Conservation (phyloP, 805 yeast genomes). For the Ogataea zsoltii region DNA sequence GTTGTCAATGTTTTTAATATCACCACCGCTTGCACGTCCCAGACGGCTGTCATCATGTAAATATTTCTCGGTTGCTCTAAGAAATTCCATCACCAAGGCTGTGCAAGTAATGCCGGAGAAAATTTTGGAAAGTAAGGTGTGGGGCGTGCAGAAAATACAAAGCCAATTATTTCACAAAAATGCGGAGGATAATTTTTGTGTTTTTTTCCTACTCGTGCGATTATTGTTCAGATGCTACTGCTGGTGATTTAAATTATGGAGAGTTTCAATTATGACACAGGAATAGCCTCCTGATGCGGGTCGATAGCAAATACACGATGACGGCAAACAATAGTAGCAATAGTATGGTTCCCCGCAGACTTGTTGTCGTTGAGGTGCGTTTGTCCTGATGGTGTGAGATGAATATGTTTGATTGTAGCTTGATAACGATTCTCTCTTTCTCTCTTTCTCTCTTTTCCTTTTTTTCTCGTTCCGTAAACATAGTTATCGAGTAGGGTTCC, state of each 20-base stretch:
- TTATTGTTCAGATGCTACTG: too few species aligned
- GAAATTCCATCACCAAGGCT: constrained; percentile 1
- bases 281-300: not conserved
- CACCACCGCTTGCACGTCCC: not conserved
- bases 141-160: constrained; percentile 5
- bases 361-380: not conserved
- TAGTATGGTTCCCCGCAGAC: not conserved
- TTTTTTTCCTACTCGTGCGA: too few species aligned
- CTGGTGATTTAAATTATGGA: not conserved
- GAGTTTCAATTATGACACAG: constrained; percentile 4
- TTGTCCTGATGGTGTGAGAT: not conserved
- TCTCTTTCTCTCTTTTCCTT: not conserved
- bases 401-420: not conserved
- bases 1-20: too few species aligned
- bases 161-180: not conserved
- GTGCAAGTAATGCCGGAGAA: not conserved
- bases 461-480: not conserved
- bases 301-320: constrained; percentile 5
- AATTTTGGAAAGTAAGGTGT: not conserved
- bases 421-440: not conserved
- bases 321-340: constrained; percentile 1
- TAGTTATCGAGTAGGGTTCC: not conserved
- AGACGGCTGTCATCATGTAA: not conserved
- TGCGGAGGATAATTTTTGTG: not conserved
- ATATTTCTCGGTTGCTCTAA: constrained; percentile 5